Percentiles rank a stretch among this genome's conserved stretches.
These are phyloP conservation scores for Phallus indusiatus DNA, from an alignment of 768 basidiomycete species.

Conservation along the genomic window DNA sequence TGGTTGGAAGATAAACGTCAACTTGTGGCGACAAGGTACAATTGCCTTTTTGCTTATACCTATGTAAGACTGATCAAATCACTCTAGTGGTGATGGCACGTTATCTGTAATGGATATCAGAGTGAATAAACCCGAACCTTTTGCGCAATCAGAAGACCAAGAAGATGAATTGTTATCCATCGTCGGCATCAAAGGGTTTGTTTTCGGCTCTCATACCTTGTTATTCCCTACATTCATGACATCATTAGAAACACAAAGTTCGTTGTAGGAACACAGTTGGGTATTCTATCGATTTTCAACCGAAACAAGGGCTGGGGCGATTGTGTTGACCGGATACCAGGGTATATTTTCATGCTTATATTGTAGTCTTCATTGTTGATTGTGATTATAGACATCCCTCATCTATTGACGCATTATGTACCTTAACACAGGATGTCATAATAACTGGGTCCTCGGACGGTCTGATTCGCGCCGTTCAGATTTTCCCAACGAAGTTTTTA, in stretches of 20 bases:
- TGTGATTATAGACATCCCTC: constrained; percentile 64
- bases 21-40: constrained; percentile 79
- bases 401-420: constrained; percentile 80
- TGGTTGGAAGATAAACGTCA: constrained; percentile 78
- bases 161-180: constrained; percentile 90
- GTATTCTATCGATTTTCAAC: constrained; percentile 86
- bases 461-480: constrained; percentile 73
- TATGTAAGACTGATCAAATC: neutral
- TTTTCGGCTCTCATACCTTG: constrained; percentile 4
- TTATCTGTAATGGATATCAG: constrained; percentile 88
- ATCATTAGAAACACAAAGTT: constrained; percentile 58
- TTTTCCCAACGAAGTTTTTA: constrained; percentile 82
- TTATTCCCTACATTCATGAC: constrained; percentile 1
- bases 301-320: constrained; percentile 82
- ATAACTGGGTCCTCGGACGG: constrained; percentile 92
- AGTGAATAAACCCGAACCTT: constrained; percentile 64
- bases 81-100: constrained; percentile 78
- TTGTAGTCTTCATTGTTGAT: neutral
- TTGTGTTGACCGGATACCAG: constrained; percentile 84
- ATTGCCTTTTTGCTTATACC: neutral
- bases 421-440: constrained; percentile 58
- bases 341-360: constrained; percentile 34
- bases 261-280: constrained; percentile 83
- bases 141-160: constrained; percentile 89
- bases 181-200: constrained; percentile 73